These are phyloP conservation scores for Capsella rubella DNA, from an alignment of 441 rosid genomes.

Conservation along the genomic window DNA sequence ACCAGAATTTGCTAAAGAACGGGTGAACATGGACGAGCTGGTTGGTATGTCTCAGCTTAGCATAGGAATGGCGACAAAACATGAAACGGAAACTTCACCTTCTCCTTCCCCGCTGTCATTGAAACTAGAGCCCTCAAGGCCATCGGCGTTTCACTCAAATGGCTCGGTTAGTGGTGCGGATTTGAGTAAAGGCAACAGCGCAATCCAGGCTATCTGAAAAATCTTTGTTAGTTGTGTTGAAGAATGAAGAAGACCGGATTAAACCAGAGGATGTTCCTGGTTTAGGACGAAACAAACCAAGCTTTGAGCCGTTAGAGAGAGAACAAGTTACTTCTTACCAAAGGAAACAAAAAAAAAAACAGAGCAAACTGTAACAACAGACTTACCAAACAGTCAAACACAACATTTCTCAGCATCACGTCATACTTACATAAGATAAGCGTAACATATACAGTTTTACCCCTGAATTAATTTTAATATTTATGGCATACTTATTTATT, in stretches of 20 bases:
- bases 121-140: slow-evolving; percentile 74
- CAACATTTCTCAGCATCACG: slow-evolving; percentile 24
- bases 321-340: not conserved
- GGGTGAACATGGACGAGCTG: slow-evolving; percentile 76
- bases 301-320: slow-evolving; percentile 22
- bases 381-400: slow-evolving; percentile 30
- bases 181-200: slow-evolving; percentile 62
- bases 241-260: slow-evolving; percentile 21
- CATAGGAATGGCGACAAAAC: slow-evolving; percentile 55
- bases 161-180: slow-evolving; percentile 57
- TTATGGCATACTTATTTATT: not conserved
- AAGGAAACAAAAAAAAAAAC: slow-evolving; percentile 2
- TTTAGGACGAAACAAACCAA: slow-evolving; percentile 27
- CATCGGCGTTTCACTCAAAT: slow-evolving; percentile 82
- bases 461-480: not conserved
- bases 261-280: slow-evolving; percentile 30
- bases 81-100: slow-evolving; percentile 59
- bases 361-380: slow-evolving; percentile 36
- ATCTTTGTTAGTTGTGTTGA: slow-evolving; percentile 12
- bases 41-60: slow-evolving; percentile 84
- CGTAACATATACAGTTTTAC: slow-evolving; percentile 19
- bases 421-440: slow-evolving; percentile 28
- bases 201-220: slow-evolving; percentile 74
- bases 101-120: slow-evolving; percentile 59
- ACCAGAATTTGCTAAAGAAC: slow-evolving; percentile 71